These are phyloP conservation scores for Saturnispora gosingensis DNA, from an alignment of 805 yeast genomes.

Conservation along the genomic window DNA sequence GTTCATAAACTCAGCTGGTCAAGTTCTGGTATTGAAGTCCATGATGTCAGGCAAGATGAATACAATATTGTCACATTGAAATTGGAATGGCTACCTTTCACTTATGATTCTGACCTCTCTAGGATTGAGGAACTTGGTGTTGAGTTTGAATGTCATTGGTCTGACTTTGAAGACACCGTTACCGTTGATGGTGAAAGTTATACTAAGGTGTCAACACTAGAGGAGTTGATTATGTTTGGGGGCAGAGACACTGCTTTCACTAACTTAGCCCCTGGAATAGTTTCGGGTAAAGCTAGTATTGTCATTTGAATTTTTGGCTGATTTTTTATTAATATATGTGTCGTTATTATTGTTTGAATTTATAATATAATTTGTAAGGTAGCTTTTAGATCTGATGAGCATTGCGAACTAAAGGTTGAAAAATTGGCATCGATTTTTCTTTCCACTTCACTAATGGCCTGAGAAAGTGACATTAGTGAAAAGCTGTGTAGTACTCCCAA, in stretches of 20 bases:
- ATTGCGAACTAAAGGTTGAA: not conserved
- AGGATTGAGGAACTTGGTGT: slow-evolving; percentile 39
- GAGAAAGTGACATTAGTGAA: not conserved
- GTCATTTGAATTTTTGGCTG: slow-evolving; percentile 10
- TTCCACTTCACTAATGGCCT: not conserved
- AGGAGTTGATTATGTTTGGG: slow-evolving; percentile 57
- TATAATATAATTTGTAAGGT: not conserved
- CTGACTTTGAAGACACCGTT: slow-evolving; percentile 48
- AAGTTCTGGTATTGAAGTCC: slow-evolving; percentile 18
- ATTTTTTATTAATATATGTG: not conserved
- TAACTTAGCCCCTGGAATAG: slow-evolving; percentile 60
- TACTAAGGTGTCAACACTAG: slow-evolving; percentile 54
- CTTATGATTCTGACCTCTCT: slow-evolving; percentile 33
- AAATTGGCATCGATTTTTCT: not conserved
- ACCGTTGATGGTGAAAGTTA: slow-evolving; percentile 30
- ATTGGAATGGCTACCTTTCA: slow-evolving; percentile 68
- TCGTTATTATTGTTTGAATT: not conserved
- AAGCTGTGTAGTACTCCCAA: too few relatives aligned
- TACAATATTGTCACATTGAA: slow-evolving; percentile 42
- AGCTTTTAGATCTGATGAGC: not conserved
- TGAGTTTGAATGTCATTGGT: slow-evolving; percentile 64
- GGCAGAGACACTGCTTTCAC: slow-evolving; percentile 60
- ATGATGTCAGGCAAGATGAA: not conserved
- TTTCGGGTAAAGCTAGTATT: slow-evolving; percentile 35
- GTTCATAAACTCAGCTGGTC: slow-evolving; percentile 60